phyloP scores from a whole-genome alignment of 2,329 filamentous ascomycete genomes.

The Teratosphaeria pseudoeucalypti region DNA sequence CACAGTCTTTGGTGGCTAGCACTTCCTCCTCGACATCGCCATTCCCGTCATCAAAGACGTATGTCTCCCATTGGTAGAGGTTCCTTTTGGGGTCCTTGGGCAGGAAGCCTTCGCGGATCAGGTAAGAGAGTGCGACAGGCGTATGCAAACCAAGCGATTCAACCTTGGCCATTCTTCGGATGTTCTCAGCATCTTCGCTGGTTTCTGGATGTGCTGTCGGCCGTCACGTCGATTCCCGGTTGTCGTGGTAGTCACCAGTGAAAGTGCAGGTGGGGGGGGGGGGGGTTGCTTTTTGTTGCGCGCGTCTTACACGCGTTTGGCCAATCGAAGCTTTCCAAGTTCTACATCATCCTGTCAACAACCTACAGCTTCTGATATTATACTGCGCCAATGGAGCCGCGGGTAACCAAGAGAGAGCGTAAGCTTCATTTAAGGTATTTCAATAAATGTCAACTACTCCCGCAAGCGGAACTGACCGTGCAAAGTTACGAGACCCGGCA shows the following conservation, averaged over 20 bases:
- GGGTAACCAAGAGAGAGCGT: conserved; percentile 20
- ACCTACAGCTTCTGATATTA: background rate
- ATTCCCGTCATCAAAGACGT: conserved; percentile 29
- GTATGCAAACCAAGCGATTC: conserved; percentile 85
- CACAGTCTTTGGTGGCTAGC: conserved; percentile 61
- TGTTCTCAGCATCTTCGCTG: background rate
- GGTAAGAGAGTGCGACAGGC: conserved; percentile 72
- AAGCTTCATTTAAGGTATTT: conserved; percentile 25
- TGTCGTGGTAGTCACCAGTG: background rate
- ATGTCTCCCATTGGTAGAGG: conserved; percentile 67
- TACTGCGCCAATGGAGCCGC: conserved; percentile 14
- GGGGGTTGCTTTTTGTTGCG: background rate
- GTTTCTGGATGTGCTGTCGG: background rate
- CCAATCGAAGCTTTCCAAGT: conserved; percentile 1
- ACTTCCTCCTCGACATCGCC: conserved; percentile 62
- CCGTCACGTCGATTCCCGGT: too few relatives aligned
- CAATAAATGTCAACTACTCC: background rate
- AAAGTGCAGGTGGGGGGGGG: background rate
- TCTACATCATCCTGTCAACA: conserved; percentile 4
- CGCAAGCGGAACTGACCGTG: background rate
- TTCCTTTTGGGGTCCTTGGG: conserved; percentile 53
- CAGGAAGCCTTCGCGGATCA: conserved; percentile 70
- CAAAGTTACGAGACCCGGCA: conserved; percentile 50
- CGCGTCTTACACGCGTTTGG: conserved; percentile 1
- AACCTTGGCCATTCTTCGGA: conserved; percentile 70